phyloP scores from a whole-genome alignment of 1,284 basidiomycete genomes.

The Xerocomus minutiporus region DNA sequence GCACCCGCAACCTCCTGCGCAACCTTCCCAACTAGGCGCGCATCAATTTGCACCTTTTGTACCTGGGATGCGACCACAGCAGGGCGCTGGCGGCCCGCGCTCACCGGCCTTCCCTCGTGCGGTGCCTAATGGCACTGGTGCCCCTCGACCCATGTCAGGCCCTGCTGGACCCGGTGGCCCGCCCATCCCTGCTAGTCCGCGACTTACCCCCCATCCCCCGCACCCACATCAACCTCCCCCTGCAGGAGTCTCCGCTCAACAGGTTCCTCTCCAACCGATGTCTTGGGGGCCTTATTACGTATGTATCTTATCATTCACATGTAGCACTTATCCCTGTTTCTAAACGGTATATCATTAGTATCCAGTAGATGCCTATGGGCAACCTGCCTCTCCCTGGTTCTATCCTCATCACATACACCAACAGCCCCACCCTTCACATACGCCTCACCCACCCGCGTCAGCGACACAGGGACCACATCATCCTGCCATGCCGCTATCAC shows the following conservation, averaged over 20 bases:
- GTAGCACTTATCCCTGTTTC: conserved; percentile 11
- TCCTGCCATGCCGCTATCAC: conserved; percentile 54
- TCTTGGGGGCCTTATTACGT: conserved; percentile 39
- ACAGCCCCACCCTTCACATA: conserved; percentile 35
- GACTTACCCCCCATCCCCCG: conserved; percentile 55
- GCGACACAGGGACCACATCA: conserved; percentile 40
- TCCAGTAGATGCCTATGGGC: conserved; percentile 22
- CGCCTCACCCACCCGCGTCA: conserved; percentile 26
- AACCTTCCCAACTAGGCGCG: conserved; percentile 43
- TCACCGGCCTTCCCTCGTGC: conserved; percentile 62
- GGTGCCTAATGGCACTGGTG: conserved; percentile 57
- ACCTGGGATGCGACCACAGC: conserved; percentile 40
- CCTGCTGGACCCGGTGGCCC: conserved; percentile 50
- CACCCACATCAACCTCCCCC: conserved; percentile 47
- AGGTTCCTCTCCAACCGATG: conserved; percentile 37
- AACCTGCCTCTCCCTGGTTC: conserved; percentile 24
- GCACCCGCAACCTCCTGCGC: conserved; percentile 39
- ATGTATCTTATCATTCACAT: conserved; percentile 29
- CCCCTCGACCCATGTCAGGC: conserved; percentile 50
- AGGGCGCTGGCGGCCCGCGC: conserved; percentile 49
- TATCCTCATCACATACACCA: conserved; percentile 37
- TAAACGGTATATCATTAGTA: conserved; percentile 26
- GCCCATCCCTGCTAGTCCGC: conserved; percentile 58
- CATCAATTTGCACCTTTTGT: conserved; percentile 46
- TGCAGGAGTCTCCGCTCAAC: conserved; percentile 40